Base-by-base conservation (phyloP, 805 yeast genomes). In the Candida awuae region DNA sequence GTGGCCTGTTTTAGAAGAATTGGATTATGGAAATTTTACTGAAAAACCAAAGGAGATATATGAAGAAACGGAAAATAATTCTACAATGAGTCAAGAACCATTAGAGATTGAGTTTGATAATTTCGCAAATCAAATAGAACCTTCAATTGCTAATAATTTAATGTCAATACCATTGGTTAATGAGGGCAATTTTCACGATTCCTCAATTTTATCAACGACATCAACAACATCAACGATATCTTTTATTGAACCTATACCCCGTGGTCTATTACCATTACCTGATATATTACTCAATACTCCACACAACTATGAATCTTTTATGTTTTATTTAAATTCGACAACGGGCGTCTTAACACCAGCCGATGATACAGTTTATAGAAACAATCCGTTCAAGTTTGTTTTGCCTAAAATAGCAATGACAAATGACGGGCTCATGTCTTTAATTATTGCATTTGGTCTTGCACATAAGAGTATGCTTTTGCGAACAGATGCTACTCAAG, bases 361-460 rank as follows among this genome's bases (percentile, higher is more conserved):
- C 0, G 84, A 84, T 8, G 63, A 71, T 3, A 53, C 63, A 7
- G 50, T 69, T 2, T 78, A 77, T 49, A 75, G 72, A 13, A 78
- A 80, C 48, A 83, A 82, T 48, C 94, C 94, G 0, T 82, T 81
- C 59, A 69, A 70, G 43, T 68, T 68, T 10, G 61, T 80, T 7
- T 56, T 84, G 10, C 90, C 92, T 0, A 73, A 71, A 48, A 66
- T 83, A 70, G 86, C 90, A 1, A 62, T 77, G 67, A 65, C 67
- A 18, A 66, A 71, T 42, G 72, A 75, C 4, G 71, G 82, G 0
- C 54, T 82, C 13, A 56, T 80, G 46, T 68, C 83, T 1, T 62
- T 81, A 1, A 44, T 81, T 12, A 55, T 81, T 21, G 75, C 76
- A 1, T 69, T 69, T 48, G 71, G 73, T 5, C 61, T 70, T 1